phyloP scores from a whole-genome alignment of 2,329 filamentous ascomycete species.

The Phialophora macrospora region DNA sequence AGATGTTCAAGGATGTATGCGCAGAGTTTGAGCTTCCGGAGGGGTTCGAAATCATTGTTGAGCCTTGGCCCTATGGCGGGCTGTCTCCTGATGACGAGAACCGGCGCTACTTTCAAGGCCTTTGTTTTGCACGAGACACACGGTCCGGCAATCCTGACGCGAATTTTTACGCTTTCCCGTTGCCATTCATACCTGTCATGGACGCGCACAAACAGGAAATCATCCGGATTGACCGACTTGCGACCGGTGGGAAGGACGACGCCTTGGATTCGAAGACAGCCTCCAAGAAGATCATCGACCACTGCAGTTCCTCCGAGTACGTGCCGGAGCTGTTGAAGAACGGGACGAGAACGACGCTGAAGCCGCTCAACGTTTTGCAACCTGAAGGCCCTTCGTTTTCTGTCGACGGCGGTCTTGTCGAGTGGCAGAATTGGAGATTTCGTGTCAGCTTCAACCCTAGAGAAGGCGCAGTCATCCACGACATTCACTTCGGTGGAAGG shows the following conservation, averaged over 20 bases:
- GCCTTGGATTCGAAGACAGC: slow-evolving; percentile 50
- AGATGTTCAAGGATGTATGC: slow-evolving; percentile 58
- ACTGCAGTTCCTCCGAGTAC: slow-evolving; percentile 60
- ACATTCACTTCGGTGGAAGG: slow-evolving; percentile 69
- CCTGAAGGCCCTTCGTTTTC: slow-evolving; percentile 71
- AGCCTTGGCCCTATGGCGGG: slow-evolving; percentile 64
- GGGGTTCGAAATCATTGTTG: slow-evolving; percentile 56
- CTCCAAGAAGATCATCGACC: slow-evolving; percentile 56
- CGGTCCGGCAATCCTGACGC: slow-evolving; percentile 57
- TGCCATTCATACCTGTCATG: slow-evolving; percentile 65
- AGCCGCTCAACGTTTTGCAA: slow-evolving; percentile 74
- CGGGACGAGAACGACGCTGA: slow-evolving; percentile 59
- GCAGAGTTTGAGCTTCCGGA: slow-evolving; percentile 59
- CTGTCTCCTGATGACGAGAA: slow-evolving; percentile 54
- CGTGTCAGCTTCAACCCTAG: slow-evolving; percentile 69
- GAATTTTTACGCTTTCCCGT: slow-evolving; percentile 67
- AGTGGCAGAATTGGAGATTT: slow-evolving; percentile 73
- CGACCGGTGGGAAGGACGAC: slow-evolving; percentile 58
- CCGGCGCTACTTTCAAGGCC: slow-evolving; percentile 58
- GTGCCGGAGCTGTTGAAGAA: slow-evolving; percentile 55
- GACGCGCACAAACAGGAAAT: slow-evolving; percentile 61
- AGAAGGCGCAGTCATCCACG: slow-evolving; percentile 67
- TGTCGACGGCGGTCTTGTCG: slow-evolving; percentile 56
- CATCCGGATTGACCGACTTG: slow-evolving; percentile 62
- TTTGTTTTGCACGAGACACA: slow-evolving; percentile 59